These are phyloP conservation scores for Boletales sp. DNA, from an alignment of 768 basidiomycete species.

Conservation along the genomic window DNA sequence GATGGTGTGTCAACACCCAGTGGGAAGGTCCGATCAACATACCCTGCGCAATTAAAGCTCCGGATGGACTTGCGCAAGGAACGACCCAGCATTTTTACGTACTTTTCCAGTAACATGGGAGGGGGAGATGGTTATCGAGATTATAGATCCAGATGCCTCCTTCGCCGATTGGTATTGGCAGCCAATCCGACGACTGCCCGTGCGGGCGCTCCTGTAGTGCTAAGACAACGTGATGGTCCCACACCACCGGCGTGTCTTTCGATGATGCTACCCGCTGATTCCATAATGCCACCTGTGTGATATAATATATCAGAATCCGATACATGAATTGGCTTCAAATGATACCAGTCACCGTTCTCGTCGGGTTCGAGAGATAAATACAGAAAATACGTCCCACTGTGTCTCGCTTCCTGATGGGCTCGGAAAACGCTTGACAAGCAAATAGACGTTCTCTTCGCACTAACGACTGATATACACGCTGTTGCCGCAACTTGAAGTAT, in stretches of 20 bases:
- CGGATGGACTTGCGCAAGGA: conserved; percentile 13
- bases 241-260: conserved; percentile 45
- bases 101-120: conserved; percentile 54
- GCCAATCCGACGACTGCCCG: not conserved
- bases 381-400: conserved; percentile 48
- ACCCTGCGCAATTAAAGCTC: conserved; percentile 34
- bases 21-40: conserved; percentile 45
- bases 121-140: conserved; percentile 51
- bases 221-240: conserved; percentile 76
- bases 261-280: conserved; percentile 45
- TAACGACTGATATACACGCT: conserved; percentile 55
- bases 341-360: conserved; percentile 46
- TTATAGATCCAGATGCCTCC: conserved; percentile 61
- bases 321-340: not conserved
- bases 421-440: conserved; percentile 47
- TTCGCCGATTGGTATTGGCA: conserved; percentile 2
- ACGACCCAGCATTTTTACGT: conserved; percentile 12
- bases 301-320: conserved; percentile 3
- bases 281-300: conserved; percentile 59
- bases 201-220: conserved; percentile 39
- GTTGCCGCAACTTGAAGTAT: conserved; percentile 21
- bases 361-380: conserved; percentile 66
- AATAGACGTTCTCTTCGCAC: conserved; percentile 74
- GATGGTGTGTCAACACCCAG: conserved; percentile 24
- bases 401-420: conserved; percentile 22